phyloP scores from a whole-genome alignment of 805 yeast species.

The Wickerhamomyces xylosicus region DNA sequence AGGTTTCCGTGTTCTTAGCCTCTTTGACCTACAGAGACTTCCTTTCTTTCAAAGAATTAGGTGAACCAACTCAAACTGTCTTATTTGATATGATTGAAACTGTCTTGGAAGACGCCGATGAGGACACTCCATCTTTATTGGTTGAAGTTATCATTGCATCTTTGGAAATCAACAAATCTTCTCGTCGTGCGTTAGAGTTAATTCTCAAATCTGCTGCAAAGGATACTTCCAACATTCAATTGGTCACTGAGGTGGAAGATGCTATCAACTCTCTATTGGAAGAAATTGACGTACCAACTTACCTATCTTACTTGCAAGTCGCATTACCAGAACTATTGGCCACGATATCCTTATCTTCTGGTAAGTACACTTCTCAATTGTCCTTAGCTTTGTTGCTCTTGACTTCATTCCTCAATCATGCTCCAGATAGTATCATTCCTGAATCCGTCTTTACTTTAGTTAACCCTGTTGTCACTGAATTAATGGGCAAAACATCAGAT shows the following conservation, averaged over 20 bases:
- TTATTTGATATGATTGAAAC: constrained; percentile 19
- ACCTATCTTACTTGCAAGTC: constrained; percentile 34
- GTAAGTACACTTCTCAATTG: constrained; percentile 51
- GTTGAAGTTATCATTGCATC: constrained; percentile 59
- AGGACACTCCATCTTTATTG: constrained; percentile 68
- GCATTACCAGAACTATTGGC: constrained; percentile 43
- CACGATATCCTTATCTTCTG: constrained; percentile 20
- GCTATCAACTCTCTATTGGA: constrained; percentile 53
- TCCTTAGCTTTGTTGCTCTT: constrained; percentile 47
- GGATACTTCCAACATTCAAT: constrained; percentile 67
- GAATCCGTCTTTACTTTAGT: constrained; percentile 29
- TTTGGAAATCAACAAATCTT: constrained; percentile 33
- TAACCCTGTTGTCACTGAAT: constrained; percentile 28
- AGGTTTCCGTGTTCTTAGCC: constrained; percentile 28
- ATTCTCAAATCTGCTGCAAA: constrained; percentile 56
- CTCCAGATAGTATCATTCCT: constrained; percentile 28
- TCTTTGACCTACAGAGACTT: constrained; percentile 43
- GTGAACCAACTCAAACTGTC: constrained; percentile 15
- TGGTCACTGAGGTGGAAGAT: constrained; percentile 57
- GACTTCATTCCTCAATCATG: constrained; percentile 35
- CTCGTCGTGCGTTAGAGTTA: constrained; percentile 33
- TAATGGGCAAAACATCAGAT: constrained; percentile 38
- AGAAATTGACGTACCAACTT: constrained; percentile 33
- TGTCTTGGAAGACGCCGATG: constrained; percentile 54
- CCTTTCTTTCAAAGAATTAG: constrained; percentile 9